phyloP scores from a whole-genome alignment of 1,139 yeast species.

The Nakaseomyces glabratus region DNA sequence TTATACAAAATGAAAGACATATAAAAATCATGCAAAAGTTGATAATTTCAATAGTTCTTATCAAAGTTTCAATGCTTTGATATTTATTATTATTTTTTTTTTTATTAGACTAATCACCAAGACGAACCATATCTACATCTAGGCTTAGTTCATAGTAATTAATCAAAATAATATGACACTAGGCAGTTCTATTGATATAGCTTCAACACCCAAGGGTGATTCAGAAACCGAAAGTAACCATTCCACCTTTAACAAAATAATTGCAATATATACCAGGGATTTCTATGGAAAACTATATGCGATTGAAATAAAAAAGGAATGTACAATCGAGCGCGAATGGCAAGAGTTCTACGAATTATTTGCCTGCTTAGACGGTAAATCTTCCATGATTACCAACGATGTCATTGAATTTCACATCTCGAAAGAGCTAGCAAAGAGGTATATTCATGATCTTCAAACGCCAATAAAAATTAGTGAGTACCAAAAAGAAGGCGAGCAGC shows the following conservation, averaged over 20 bases:
- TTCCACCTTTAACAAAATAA: conserved; percentile 33
- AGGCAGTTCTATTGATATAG: too few relatives aligned
- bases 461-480: conserved; percentile 29
- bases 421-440: conserved; percentile 15
- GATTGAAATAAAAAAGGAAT: conserved; percentile 28
- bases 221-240: conserved; percentile 19
- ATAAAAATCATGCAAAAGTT: too few relatives aligned
- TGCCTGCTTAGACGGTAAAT: conserved; percentile 8
- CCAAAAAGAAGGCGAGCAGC: conserved; percentile 23
- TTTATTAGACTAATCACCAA: too few relatives aligned
- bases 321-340: conserved; percentile 28
- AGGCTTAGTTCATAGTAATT: too few relatives aligned
- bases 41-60: too few relatives aligned
- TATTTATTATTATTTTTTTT: too few relatives aligned
- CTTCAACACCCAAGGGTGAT: too few relatives aligned
- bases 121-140: too few relatives aligned
- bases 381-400: conserved; percentile 13
- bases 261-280: conserved; percentile 32
- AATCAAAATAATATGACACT: too few relatives aligned
- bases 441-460: conserved; percentile 16
- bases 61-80: too few relatives aligned
- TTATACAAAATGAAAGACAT: too few relatives aligned
- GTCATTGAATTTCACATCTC: conserved; percentile 21
- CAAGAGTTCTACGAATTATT: conserved; percentile 12
- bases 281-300: conserved; percentile 16